Conservation (phyloP, 164 flowering plant genomes). For the Taxillus chinensis region DNA sequence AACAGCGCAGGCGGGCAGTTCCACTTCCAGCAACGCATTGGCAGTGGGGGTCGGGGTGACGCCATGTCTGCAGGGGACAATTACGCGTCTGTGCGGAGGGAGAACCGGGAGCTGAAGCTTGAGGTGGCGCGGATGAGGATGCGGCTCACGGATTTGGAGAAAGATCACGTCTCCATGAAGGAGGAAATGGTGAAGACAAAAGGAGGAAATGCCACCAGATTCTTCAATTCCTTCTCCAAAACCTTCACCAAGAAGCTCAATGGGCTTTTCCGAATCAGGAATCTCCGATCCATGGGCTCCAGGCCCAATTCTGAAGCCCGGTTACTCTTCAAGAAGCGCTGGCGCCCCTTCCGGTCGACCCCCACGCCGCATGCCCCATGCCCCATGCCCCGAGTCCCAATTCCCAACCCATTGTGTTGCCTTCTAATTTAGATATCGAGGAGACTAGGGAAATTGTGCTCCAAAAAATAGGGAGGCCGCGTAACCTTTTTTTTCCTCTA, state of each 20-base stretch:
- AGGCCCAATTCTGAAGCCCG: slow-evolving; percentile 52
- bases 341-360: slow-evolving; percentile 52
- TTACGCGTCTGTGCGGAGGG: slow-evolving; percentile 94
- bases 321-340: slow-evolving; percentile 57
- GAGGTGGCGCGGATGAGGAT: slow-evolving; percentile 97
- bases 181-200: slow-evolving; percentile 63
- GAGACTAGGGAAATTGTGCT: too few species aligned
- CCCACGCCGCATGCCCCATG: too few species aligned
- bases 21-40: slow-evolving; percentile 52
- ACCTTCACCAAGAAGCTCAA: slow-evolving; percentile 56
- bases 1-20: slow-evolving; percentile 50
- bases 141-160: slow-evolving; percentile 92
- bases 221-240: slow-evolving; percentile 65
- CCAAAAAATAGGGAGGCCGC: too few species aligned
- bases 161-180: slow-evolving; percentile 93
- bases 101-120: slow-evolving; percentile 90
- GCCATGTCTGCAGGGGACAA: slow-evolving; percentile 94
- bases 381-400: too few species aligned
- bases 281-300: slow-evolving; percentile 27
- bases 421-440: too few species aligned
- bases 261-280: slow-evolving; percentile 42
- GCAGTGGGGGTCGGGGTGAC: slow-evolving; percentile 89
- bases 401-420: too few species aligned
- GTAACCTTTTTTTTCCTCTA: too few species aligned
- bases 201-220: slow-evolving; percentile 49